Evolutionary conservation across 768 basidiomycete genomes (phyloP), one percentile per base, ranked within the genome.

Genomic region (Candolleomyces eurysporus): DNA sequence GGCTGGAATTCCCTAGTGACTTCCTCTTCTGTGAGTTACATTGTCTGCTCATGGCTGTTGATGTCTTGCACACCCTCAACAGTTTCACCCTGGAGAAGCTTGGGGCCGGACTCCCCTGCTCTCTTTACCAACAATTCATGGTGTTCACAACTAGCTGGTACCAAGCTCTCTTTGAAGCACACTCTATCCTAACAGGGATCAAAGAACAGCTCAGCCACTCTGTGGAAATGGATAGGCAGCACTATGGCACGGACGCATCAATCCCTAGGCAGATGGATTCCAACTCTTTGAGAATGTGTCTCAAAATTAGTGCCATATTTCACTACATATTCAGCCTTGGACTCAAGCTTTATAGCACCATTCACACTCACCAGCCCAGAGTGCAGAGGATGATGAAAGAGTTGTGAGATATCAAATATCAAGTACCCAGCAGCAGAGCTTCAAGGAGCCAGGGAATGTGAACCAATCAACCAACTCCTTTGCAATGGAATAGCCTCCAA

Each of bases 231-330:
- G 63, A 65, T 32, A 17, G 46, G 14, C 22, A 46, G 8, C 60
- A 68, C 55, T 67, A 69, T 60, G 68, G 63, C 14, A 31, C 14
- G 8, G 62, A 69, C 40, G 39, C n/a, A 2, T 17, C 52, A 5
- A 32, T 66, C 3, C 66, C 66, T 2, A 22, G 17, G 13, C 58
- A 60, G 13, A 56, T 65, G 21, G 61, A 64, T 43, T 49, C 52
- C 3, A 42, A 58, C 11, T 32, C 30, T 0, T 60, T 67, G 19
- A 46, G 64, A 21, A 14, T 13, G 8, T 61, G 59, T 2, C 59
- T 63, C 5, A 46, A 53, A 22, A 53, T 63, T 26, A 67, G 65
- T 30, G 62, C 40, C 4, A 58, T 63, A 6, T 61, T 67, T 22
- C 68, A 69, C 46, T 14, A 56, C 4, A 43, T 69, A 0, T 53